Evolutionary conservation across 768 basidiomycete genomes (phyloP).

Genomic region (Rhizopogon rudus): DNA sequence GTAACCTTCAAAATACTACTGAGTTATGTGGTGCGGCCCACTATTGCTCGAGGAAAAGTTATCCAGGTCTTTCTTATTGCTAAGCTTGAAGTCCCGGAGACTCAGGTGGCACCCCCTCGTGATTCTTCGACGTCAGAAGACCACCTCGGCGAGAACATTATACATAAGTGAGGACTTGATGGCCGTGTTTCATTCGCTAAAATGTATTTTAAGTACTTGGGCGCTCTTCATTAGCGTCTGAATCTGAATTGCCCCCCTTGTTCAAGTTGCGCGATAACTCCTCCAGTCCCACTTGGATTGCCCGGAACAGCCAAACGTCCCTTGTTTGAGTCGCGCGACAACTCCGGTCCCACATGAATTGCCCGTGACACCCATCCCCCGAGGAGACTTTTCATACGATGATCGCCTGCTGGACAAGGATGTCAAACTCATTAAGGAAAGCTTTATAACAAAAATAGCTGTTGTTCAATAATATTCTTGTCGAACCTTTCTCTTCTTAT

Average conservation of each 20-base stretch:
- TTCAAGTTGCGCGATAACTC: background rate
- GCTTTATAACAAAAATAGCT: slow-evolving; percentile 10
- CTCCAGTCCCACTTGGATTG: background rate
- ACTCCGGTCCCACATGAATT: too few relatives aligned
- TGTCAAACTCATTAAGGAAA: background rate
- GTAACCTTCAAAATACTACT: slow-evolving; percentile 42
- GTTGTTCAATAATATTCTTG: slow-evolving; percentile 30
- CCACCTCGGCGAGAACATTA: background rate
- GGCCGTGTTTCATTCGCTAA: background rate
- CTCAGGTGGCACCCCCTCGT: background rate
- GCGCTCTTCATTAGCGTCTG: background rate
- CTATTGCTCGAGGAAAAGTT: slow-evolving; percentile 10
- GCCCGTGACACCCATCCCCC: background rate
- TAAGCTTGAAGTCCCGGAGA: slow-evolving; percentile 12
- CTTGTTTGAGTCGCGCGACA: background rate
- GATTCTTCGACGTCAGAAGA: background rate
- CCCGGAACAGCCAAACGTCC: background rate
- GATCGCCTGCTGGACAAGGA: slow-evolving; percentile 14
- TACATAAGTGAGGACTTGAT: background rate
- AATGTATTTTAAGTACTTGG: background rate
- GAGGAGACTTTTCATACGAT: slow-evolving; percentile 20
- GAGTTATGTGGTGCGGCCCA: slow-evolving; percentile 9
- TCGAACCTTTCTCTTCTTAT: slow-evolving; percentile 55
- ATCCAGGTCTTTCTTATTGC: slow-evolving; percentile 11
- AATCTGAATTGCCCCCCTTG: background rate